phyloP scores from a whole-genome alignment of 768 basidiomycete genomes.

The Mycena haematopus region DNA sequence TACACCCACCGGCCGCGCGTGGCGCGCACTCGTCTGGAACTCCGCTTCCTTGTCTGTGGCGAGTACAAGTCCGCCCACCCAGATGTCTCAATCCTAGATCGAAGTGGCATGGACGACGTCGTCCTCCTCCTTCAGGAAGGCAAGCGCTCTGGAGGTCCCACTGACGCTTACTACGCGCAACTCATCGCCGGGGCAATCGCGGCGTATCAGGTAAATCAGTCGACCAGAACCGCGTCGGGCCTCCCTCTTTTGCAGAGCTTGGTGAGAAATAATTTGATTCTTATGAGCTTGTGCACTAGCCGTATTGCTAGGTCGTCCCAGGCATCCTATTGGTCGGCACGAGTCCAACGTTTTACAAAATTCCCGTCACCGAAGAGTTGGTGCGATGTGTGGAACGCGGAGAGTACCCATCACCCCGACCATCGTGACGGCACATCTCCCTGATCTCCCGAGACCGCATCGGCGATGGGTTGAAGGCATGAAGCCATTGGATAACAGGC shows the following conservation, averaged over 20 bases:
- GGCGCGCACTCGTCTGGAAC: conserved; percentile 31
- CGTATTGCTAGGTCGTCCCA: no score
- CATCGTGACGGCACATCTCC: conserved; percentile 13
- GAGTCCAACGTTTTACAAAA: no score
- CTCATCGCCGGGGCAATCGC: no score
- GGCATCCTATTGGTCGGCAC: no score
- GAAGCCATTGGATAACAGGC: conserved; percentile 39
- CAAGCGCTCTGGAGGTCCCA: no score
- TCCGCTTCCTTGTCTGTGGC: conserved; percentile 39
- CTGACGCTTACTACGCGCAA: no score
- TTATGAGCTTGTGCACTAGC: no score
- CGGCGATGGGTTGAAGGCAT: conserved; percentile 37
- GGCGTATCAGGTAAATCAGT: no score
- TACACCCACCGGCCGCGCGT: conserved; percentile 27
- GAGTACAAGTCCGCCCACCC: conserved; percentile 33
- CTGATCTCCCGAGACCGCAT: conserved; percentile 27
- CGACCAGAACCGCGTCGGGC: no score
- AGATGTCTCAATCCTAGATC: conserved; percentile 39
- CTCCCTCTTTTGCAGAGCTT: no score
- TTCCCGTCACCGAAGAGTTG: conserved; percentile 20
- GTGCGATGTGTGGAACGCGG: conserved; percentile 13
- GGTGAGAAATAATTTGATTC: no score
- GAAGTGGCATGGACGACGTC: conserved; percentile 3
- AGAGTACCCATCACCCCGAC: conserved; percentile 21
- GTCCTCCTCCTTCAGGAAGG: no score